These are phyloP conservation scores for Canavalia gladiata DNA, from an alignment of 306 rosid species.

Conservation along the genomic window DNA sequence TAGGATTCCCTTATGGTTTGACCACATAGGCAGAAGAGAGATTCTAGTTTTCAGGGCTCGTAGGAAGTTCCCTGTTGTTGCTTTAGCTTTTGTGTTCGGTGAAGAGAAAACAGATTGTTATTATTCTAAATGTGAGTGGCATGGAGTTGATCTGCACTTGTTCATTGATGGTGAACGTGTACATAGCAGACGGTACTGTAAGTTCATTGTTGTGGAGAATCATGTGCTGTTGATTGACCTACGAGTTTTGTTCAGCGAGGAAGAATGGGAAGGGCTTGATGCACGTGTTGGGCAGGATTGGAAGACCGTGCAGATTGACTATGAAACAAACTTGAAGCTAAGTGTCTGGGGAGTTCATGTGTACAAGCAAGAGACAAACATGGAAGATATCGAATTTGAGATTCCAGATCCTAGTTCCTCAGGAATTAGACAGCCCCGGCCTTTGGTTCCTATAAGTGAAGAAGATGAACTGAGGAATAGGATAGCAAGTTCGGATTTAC, in stretches of 20 bases:
- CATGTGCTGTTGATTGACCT: not conserved
- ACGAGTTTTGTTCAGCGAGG: not conserved
- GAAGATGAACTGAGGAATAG: too few species aligned
- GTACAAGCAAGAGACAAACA: slow-evolving; percentile 16
- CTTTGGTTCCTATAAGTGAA: too few species aligned
- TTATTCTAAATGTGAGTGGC: too few species aligned
- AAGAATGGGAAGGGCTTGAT: not conserved
- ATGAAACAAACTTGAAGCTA: not conserved
- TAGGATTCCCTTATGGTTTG: slow-evolving; percentile 4
- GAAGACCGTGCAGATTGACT: not conserved
- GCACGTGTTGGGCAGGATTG: not conserved
- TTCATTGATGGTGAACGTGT: not conserved
- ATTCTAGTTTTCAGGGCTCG: not conserved
- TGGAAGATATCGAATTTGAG: not conserved
- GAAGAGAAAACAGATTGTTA: not conserved
- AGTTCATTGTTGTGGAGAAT: not conserved
- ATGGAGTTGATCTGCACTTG: not conserved
- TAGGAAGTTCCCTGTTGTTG: slow-evolving; percentile 11
- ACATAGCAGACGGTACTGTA: too few species aligned
- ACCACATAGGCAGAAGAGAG: not conserved
- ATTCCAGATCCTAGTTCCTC: not conserved
- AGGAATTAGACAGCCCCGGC: too few species aligned
- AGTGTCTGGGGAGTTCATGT: slow-evolving; percentile 1
- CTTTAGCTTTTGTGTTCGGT: not conserved
- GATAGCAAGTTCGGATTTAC: too few species aligned